A percentile compares a stretch with the other conserved stretches of the same genome.
Conservation (phyloP, 176 grass and related monocot genomes). For the maize (Zea mays) region Zm-B73-REFERENCE-NAM-5.0 NC_050100.1:224226501-224227000, state of each 20-base stretch:
- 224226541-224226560: neutral
- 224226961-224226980: conserved; percentile 82
- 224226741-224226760: conserved; percentile 98
- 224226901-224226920: neutral
- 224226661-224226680: neutral
- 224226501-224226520: conserved; percentile 82
- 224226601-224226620: neutral
- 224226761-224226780: conserved; percentile 91
- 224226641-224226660: neutral
- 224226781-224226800: conserved; percentile 68
- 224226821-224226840: neutral
- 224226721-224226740: conserved; percentile 95
- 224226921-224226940: neutral
- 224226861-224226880: neutral
- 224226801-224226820: neutral
- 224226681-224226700: neutral
- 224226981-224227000: conserved; percentile 75
- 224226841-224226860: neutral
- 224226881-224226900: neutral
- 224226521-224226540: conserved; percentile 6
- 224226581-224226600: neutral
- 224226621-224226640: neutral
- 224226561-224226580: neutral
- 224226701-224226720: neutral
- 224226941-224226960: neutral